Base-by-base conservation (phyloP, 345 rosid genomes). In the Brassica nigra region DNA sequence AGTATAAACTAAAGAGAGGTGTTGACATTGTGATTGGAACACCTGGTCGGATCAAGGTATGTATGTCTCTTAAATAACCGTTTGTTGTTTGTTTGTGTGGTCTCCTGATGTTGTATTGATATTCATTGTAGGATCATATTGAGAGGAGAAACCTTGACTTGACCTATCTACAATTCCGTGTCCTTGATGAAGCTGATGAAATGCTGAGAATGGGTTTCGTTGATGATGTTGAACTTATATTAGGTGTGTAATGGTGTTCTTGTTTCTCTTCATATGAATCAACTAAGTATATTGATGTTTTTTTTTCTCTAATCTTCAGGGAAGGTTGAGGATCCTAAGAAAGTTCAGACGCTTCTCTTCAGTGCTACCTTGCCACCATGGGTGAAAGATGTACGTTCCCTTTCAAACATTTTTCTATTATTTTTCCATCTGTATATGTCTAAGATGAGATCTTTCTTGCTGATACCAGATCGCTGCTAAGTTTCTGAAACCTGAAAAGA, bases 141-240 rank as follows among this genome's bases (percentile, higher is more conserved):
- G 97, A 93, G 80, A 90, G 90, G 84, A 75, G 78, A 54, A 90
- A 89, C 80, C 83, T 92, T 79, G 87, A 93, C 58, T 73, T 96
- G 1, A 85, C 90, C 71, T 83, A 79, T 8, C 82, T 96, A 30
- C 89, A 87, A 77, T 96, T 93, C 78, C 92, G 98, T 70, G 97
- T 96, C 28, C 99, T 96, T 74, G 98, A 96, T 62, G 98, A 96
- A 85, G 97, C 98, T 76, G 99, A 96, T 84, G 99, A 96, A 80
- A 96, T 96, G 99, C 80, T 96, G 78, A 88, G 92, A 77, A 92
- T 96, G 97, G 99, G 99, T 31, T 96, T 96, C 83, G 99, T 93
- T 71, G 99, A 93, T 36, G 97, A 91, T 84, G 97, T 96, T 62
- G 97, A 96, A 79, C 89, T 93, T 70, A 96, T 96, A 76, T 89